Evolutionary conservation across 306 rosid genomes (phyloP).

Genomic region (Inga leiocalycina): DNA sequence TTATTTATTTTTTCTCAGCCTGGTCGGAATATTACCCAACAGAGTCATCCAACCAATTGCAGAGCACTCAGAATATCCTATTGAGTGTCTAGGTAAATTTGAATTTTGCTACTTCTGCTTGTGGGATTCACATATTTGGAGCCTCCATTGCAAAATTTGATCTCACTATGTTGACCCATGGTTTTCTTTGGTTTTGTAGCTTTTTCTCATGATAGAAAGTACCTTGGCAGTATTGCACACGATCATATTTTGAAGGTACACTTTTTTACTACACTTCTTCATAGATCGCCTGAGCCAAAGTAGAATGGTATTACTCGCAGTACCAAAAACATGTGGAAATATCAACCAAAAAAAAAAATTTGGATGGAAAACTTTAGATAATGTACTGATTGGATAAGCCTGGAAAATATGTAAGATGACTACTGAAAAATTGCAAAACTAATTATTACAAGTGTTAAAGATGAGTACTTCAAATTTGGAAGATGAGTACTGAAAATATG

Average conservation of each 20-base stretch:
- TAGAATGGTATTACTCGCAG: background rate
- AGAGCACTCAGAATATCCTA: constrained; percentile 84
- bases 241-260: constrained; percentile 77
- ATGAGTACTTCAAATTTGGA: no score
- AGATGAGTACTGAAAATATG: no score
- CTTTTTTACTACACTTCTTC: constrained; percentile 19
- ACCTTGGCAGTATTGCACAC: constrained; percentile 83
- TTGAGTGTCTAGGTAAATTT: constrained; percentile 82
- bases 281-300: background rate
- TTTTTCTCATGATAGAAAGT: constrained; percentile 74
- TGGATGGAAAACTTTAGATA: no score
- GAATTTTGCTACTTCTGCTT: background rate
- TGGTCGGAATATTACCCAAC: constrained; percentile 89
- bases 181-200: constrained; percentile 56
- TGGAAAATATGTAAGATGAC: no score
- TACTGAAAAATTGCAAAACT: no score
- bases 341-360: background rate
- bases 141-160: background rate
- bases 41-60: constrained; percentile 89
- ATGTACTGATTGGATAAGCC: background rate
- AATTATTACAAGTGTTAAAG: no score
- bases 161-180: constrained; percentile 28
- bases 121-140: background rate
- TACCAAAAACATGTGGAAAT: background rate
- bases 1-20: constrained; percentile 43